These are phyloP conservation scores for Kingdonia uniflora DNA, from an alignment of 164 flowering plant genomes.

Conservation along the genomic window DNA sequence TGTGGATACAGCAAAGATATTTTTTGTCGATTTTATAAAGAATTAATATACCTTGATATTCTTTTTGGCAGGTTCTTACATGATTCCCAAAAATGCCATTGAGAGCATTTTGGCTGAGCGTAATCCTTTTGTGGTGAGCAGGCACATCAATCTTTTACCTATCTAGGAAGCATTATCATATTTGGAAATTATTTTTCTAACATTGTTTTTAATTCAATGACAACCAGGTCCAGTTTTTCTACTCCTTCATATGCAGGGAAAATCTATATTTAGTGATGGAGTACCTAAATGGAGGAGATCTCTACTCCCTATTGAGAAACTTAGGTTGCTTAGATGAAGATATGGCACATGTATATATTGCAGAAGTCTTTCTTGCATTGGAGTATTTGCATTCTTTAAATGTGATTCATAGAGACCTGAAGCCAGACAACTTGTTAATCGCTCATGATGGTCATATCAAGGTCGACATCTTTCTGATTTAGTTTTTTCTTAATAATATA, in stretches of 20 bases:
- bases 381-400: slow-evolving; percentile 93
- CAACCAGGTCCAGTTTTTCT: slow-evolving; percentile 95
- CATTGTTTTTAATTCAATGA: slow-evolving; percentile 11
- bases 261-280: slow-evolving; percentile 99
- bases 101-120: slow-evolving; percentile 99
- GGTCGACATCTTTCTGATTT: slow-evolving; percentile 39
- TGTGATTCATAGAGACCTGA: slow-evolving; percentile 90
- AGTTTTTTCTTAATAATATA: too few relatives aligned
- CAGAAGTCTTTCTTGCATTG: slow-evolving; percentile 97
- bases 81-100: slow-evolving; percentile 95
- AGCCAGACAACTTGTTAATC: slow-evolving; percentile 95
- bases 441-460: slow-evolving; percentile 97
- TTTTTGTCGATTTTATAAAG: too few relatives aligned
- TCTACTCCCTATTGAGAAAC: slow-evolving; percentile 75
- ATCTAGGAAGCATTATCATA: not conserved
- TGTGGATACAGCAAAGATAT: too few relatives aligned
- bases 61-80: slow-evolving; percentile 59
- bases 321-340: slow-evolving; percentile 94
- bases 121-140: slow-evolving; percentile 96
- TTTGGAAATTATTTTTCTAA: slow-evolving; percentile 11
- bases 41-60: too few relatives aligned
- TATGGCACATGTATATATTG: slow-evolving; percentile 87
- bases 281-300: slow-evolving; percentile 96
- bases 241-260: slow-evolving; percentile 98
- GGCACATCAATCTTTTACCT: slow-evolving; percentile 1